A percentile compares a stretch with the other conserved stretches of the same genome.
These are phyloP conservation scores for Penicilliopsis zonata DNA, from an alignment of 495 filamentous ascomycete species.

Conservation along the genomic window DNA sequence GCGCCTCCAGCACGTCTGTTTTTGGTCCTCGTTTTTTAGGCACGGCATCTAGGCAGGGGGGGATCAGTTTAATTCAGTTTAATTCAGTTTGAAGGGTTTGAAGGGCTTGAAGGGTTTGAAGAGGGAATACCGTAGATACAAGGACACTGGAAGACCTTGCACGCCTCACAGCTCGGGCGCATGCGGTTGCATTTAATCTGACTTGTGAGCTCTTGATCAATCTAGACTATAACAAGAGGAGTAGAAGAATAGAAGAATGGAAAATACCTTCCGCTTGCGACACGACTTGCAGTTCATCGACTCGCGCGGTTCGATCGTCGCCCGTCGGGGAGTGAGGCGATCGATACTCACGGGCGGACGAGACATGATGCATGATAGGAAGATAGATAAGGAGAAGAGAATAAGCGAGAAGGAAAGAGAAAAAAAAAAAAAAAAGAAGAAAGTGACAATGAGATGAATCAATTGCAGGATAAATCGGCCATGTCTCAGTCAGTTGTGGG, in stretches of 20 bases:
- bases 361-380: slow-evolving; percentile 26
- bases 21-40: slow-evolving; percentile 85
- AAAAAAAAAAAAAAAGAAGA: slow-evolving; percentile 1
- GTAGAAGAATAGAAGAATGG: not conserved
- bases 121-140: slow-evolving; percentile 64
- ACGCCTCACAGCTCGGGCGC: slow-evolving; percentile 75
- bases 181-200: slow-evolving; percentile 86
- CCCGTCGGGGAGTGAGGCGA: slow-evolving; percentile 59
- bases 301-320: slow-evolving; percentile 66
- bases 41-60: slow-evolving; percentile 52
- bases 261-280: slow-evolving; percentile 67
- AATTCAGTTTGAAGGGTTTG: not conserved
- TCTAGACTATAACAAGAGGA: slow-evolving; percentile 1
- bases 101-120: not conserved
- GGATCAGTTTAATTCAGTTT: not conserved
- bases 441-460: too few species aligned
- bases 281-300: slow-evolving; percentile 93
- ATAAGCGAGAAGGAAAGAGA: not conserved
- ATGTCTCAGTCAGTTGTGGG: too few species aligned
- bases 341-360: slow-evolving; percentile 79
- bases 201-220: slow-evolving; percentile 2
- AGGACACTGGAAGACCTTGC: slow-evolving; percentile 77
- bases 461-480: too few species aligned
- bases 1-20: slow-evolving; percentile 74
- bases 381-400: slow-evolving; percentile 2